Evolutionary conservation across 257 asterid species (phyloP).

Genomic region (Osmanthus fragrans): DNA sequence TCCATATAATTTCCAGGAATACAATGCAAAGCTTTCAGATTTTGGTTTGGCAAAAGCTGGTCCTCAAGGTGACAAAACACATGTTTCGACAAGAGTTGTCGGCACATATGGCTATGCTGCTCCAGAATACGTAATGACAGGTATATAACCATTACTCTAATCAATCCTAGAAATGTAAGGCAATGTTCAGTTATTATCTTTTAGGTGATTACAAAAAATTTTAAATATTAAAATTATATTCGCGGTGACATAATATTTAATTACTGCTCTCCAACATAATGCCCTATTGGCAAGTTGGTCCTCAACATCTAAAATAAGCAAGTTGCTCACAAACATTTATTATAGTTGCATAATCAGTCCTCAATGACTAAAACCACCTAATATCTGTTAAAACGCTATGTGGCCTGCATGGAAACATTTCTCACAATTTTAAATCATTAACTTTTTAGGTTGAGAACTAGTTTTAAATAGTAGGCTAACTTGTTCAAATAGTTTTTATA

Average conservation of each 20-base stretch:
- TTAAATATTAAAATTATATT: too few species aligned
- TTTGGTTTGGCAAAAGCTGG: conserved; percentile 98
- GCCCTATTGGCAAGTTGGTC: background rate
- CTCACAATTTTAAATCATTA: too few species aligned
- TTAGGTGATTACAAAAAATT: background rate
- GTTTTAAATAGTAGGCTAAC: background rate
- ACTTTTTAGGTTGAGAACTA: background rate
- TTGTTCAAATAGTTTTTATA: too few species aligned
- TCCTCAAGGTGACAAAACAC: conserved; percentile 95
- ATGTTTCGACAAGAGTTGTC: conserved; percentile 86
- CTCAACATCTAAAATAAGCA: background rate
- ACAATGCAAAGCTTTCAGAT: conserved; percentile 90
- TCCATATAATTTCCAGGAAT: conserved; percentile 51
- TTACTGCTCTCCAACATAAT: background rate
- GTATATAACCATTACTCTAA: conserved; percentile 31
- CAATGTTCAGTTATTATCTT: background rate
- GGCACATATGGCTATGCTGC: conserved; percentile 98
- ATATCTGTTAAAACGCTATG: background rate
- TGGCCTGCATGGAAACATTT: background rate
- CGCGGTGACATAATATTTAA: background rate
- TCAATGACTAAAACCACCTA: background rate
- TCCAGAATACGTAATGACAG: conserved; percentile 97
- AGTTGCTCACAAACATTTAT: background rate
- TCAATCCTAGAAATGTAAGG: background rate
- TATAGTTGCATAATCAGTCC: background rate